Conservation (phyloP, 1,284 basidiomycete genomes). For the Cerioporus squamosus region DNA sequence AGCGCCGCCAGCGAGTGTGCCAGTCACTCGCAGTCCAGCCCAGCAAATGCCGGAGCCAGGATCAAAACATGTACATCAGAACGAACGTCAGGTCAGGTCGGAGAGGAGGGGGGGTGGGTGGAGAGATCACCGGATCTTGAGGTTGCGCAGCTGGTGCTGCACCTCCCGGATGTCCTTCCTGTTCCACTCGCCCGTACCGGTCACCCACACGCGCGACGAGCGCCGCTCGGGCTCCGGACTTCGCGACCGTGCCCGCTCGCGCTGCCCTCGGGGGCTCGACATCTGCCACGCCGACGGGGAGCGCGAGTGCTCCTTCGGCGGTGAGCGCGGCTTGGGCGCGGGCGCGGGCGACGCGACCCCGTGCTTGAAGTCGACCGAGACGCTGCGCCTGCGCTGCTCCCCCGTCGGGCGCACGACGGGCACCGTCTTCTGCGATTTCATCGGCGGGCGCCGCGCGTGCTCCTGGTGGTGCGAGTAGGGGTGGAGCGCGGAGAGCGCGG, state of each 20-base stretch:
- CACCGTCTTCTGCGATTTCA: background rate
- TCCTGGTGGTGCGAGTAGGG: background rate
- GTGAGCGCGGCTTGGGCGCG: too few relatives aligned
- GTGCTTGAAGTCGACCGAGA: conserved; percentile 28
- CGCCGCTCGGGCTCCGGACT: background rate
- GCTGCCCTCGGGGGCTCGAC: background rate
- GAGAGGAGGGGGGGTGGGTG: too few relatives aligned
- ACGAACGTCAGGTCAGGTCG: too few relatives aligned
- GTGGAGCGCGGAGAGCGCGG: background rate
- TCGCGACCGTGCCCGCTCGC: background rate
- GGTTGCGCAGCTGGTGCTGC: conserved; percentile 33
- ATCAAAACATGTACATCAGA: too few relatives aligned
- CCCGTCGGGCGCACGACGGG: background rate
- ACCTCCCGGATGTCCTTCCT: conserved; percentile 37
- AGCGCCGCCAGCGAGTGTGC: too few relatives aligned
- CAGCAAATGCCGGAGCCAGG: too few relatives aligned
- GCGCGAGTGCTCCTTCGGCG: background rate
- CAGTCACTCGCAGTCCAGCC: too few relatives aligned
- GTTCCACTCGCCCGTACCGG: conserved; percentile 38
- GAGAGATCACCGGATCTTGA: conserved; percentile 19
- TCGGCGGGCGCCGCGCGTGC: background rate
- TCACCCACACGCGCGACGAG: conserved; percentile 31
- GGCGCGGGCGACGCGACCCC: background rate
- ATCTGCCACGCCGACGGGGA: background rate
- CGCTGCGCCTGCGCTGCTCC: conserved; percentile 21